These are phyloP conservation scores for Nicotiana rustica DNA, from an alignment of 305 asterid genomes.

Conservation along the genomic window DNA sequence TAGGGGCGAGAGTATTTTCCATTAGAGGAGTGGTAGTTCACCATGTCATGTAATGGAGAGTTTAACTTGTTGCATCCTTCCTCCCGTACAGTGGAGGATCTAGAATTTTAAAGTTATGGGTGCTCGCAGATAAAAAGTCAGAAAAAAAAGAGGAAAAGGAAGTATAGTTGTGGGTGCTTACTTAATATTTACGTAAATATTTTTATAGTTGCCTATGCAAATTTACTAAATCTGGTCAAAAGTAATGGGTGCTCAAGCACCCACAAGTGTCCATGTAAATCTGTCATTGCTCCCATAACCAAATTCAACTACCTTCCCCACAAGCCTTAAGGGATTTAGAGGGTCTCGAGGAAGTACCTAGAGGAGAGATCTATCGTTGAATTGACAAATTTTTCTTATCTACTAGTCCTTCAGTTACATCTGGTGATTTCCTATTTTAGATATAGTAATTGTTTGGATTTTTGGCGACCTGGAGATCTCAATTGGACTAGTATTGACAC, in stretches of 20 bases:
- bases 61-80: constrained; percentile 30
- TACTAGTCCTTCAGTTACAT: constrained; percentile 20
- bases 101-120: too few relatives aligned
- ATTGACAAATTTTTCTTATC: constrained; percentile 17
- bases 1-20: not conserved
- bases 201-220: too few relatives aligned
- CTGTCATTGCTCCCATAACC: too few relatives aligned
- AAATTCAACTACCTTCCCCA: constrained; percentile 14
- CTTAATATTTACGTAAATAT: too few relatives aligned
- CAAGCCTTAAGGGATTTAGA: not conserved
- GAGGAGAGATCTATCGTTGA: not conserved
- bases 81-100: too few relatives aligned
- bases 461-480: constrained; percentile 34
- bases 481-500: not conserved
- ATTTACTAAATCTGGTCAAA: too few relatives aligned
- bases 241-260: too few relatives aligned
- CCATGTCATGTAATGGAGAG: not conserved
- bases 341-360: too few relatives aligned
- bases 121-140: too few relatives aligned
- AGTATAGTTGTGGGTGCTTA: too few relatives aligned
- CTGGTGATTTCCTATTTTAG: not conserved
- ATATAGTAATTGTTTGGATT: not conserved
- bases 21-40: constrained; percentile 9
- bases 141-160: too few relatives aligned
- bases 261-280: too few relatives aligned